Percentiles rank a stretch among this genome's conserved stretches.
These are phyloP conservation scores for Colletotrichum lindemuthianum DNA, from an alignment of 2,329 filamentous ascomycete genomes.

Conservation along the genomic window DNA sequence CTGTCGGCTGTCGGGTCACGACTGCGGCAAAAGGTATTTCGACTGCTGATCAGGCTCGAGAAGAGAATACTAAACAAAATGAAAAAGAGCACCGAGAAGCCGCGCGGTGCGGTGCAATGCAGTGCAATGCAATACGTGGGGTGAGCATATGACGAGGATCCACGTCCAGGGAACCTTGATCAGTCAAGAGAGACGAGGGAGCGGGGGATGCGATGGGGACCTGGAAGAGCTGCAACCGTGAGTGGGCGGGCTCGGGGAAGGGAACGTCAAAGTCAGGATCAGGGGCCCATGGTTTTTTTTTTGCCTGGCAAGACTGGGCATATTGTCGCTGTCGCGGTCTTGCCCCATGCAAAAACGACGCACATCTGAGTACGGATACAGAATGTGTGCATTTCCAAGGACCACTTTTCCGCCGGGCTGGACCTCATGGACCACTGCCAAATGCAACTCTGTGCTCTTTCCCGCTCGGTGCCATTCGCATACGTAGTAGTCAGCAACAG, in stretches of 20 bases:
- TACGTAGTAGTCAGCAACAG: too few relatives aligned
- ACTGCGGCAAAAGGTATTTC: background rate
- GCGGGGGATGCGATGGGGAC: slow-evolving; percentile 3
- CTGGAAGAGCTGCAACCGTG: background rate
- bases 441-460: background rate
- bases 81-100: background rate
- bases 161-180: slow-evolving; percentile 19
- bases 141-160: slow-evolving; percentile 10
- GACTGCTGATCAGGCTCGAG: background rate
- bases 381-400: background rate
- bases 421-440: slow-evolving; percentile 7
- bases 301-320: too few relatives aligned
- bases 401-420: slow-evolving; percentile 24
- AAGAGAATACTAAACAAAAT: background rate
- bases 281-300: background rate
- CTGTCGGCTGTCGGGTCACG: background rate
- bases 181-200: background rate
- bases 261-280: slow-evolving; percentile 1
- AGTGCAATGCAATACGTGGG: background rate
- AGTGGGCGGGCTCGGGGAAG: background rate
- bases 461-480: too few relatives aligned
- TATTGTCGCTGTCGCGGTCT: background rate
- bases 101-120: background rate
- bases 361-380: too few relatives aligned
- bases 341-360: background rate